Conservation (phyloP, 2,329 filamentous ascomycete genomes). For the Scedosporium apiospermum region DNA sequence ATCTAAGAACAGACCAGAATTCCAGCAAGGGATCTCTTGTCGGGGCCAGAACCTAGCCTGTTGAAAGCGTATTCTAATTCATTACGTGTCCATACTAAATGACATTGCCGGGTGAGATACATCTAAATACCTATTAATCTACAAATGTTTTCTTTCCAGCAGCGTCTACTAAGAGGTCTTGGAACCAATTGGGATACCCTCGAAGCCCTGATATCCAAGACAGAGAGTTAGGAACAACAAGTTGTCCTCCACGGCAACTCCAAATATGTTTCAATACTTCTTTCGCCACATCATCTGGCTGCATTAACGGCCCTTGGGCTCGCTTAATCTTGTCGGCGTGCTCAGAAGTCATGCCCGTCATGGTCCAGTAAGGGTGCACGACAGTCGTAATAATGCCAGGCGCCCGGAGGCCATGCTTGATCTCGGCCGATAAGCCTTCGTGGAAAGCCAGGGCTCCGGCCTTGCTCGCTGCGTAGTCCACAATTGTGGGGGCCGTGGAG, state of each 20-base stretch:
- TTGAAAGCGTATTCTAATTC: too few species aligned
- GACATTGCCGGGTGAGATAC: too few species aligned
- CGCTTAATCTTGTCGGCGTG: background rate
- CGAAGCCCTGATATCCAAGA: background rate
- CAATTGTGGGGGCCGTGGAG: constrained; percentile 50
- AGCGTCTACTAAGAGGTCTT: background rate
- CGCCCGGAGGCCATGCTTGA: constrained; percentile 50
- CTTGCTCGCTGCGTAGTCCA: constrained; percentile 61
- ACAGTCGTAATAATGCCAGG: constrained; percentile 55
- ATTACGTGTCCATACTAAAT: too few species aligned
- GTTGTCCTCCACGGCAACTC: constrained; percentile 5
- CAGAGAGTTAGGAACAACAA: background rate
- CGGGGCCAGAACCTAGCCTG: too few species aligned
- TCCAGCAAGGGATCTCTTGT: too few species aligned
- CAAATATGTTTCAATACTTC: constrained; percentile 11
- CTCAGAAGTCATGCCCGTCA: background rate
- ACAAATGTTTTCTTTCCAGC: too few species aligned
- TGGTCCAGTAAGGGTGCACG: constrained; percentile 42
- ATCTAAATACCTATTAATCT: too few species aligned
- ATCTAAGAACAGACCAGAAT: too few species aligned
- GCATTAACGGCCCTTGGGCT: background rate
- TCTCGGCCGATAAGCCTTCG: constrained; percentile 52
- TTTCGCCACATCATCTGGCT: constrained; percentile 17
- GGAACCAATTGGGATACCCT: background rate
- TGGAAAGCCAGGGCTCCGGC: constrained; percentile 58